Evolutionary conservation across 768 basidiomycete species (phyloP).

Genomic region (Dioszegia hungarica): DNA sequence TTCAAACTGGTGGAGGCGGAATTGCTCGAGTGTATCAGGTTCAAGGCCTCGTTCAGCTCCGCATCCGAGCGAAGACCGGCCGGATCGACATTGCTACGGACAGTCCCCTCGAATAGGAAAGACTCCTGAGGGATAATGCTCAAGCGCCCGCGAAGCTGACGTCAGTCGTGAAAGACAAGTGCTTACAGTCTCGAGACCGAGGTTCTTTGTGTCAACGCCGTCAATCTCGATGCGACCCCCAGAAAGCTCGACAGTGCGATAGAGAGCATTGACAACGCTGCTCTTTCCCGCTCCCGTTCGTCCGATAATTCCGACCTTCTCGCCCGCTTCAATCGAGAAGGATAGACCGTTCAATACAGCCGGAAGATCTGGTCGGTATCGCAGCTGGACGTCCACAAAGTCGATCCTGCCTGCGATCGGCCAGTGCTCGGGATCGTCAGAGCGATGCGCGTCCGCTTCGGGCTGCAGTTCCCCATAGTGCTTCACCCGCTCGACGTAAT

Average conservation of each 20-base stretch:
- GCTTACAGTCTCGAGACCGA: neutral
- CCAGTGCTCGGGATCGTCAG: conserved; percentile 61
- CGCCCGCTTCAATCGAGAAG: conserved; percentile 64
- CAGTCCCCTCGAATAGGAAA: conserved; percentile 53
- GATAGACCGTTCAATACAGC: conserved; percentile 71
- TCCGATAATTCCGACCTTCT: conserved; percentile 75
- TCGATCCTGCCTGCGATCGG: conserved; percentile 67
- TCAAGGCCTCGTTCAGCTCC: conserved; percentile 61
- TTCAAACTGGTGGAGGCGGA: conserved; percentile 49
- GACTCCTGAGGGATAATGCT: conserved; percentile 68
- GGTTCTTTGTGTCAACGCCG: conserved; percentile 33
- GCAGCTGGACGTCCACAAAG: conserved; percentile 59
- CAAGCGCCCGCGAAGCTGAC: conserved; percentile 54
- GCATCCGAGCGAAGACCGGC: conserved; percentile 57
- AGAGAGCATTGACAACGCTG: conserved; percentile 53
- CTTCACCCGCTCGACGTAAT: conserved; percentile 64
- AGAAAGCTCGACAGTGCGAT: conserved; percentile 59
- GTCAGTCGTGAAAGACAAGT: too few relatives aligned
- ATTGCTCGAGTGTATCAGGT: conserved; percentile 55
- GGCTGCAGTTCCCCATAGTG: conserved; percentile 69
- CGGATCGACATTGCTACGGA: conserved; percentile 57
- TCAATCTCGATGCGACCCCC: conserved; percentile 57
- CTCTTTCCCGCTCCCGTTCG: conserved; percentile 61
- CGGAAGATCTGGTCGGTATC: conserved; percentile 76
- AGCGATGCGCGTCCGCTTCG: conserved; percentile 60